Base-by-base conservation (phyloP, 345 rosid genomes). In the Gossypium rotundifolium region DNA sequence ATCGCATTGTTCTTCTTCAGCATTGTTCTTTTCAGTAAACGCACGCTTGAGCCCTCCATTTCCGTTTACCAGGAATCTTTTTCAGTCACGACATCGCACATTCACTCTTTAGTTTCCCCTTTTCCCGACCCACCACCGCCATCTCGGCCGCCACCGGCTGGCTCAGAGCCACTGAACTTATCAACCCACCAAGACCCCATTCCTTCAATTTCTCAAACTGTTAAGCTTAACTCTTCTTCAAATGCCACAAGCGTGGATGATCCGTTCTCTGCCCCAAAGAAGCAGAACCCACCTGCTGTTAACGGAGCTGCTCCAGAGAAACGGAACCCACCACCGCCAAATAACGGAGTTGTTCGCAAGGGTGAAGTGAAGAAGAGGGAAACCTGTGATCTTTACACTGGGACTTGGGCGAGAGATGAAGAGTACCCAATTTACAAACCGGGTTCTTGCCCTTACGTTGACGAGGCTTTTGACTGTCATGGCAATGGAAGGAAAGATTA, bases 391-490 rank as follows among this genome's bases (percentile, higher is more conserved):
- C 72, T 95, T 74, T 90, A 90, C 76, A 72, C 2, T 74, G 97
- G 99, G 60, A 77, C 70, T 20, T 95, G 99, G 99, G 88, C 91
- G 75, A 88, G 77, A 68, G 93, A 90, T 51, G 87, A 87, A 55
- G 80, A 29, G 13, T 87, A 86, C 81, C 97, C 99, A 3, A 64
- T 90, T 76, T 95, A 93, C 79, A 71, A 77, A 55, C 88, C 98
- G 2, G 91, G 89, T 65, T 87, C 96, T 12, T 95, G 99, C 80
- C 92, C 98, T 49, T 93, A 83, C 20, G 94, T 95, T 0, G 99
- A 95, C 57, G 96, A 88, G 60, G 96, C 93, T 73, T 95, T 85
- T 75, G 96, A 91, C 82, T 95, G 99, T 83, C 96, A 88, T 55
- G 74, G 57, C 58, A 95, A 92, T 51, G 98, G 97, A 33, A 86